Conservation (phyloP, 768 basidiomycete genomes). For the Rhizopogon vinicolor region DNA sequence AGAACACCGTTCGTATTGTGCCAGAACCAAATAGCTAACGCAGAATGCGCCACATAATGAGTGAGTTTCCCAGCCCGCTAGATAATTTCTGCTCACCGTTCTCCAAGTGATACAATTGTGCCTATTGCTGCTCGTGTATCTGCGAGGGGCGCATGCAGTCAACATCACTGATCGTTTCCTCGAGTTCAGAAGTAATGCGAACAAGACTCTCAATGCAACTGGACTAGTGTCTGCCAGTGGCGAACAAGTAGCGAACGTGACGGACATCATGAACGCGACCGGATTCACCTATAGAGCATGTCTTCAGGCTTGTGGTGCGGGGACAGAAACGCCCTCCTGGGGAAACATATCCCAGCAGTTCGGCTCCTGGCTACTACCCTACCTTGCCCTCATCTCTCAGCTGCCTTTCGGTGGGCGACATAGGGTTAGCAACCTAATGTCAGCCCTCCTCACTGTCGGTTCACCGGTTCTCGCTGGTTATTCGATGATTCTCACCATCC, state of each 20-base stretch:
- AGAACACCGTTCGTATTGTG: too few species aligned
- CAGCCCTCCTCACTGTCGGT: conserved; percentile 39
- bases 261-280: conserved; percentile 1
- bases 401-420: conserved; percentile 41
- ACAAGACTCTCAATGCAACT: background rate
- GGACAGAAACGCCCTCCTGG: conserved; percentile 13
- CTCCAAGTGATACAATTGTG: background rate
- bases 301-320: conserved; percentile 7
- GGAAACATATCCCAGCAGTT: conserved; percentile 30
- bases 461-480: conserved; percentile 23
- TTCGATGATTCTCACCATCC: conserved; percentile 35
- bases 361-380: conserved; percentile 43
- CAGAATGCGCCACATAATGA: background rate
- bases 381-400: conserved; percentile 44
- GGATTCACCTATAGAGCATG: conserved; percentile 13
- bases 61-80: background rate
- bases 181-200: conserved; percentile 3
- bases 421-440: conserved; percentile 37
- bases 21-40: too few species aligned
- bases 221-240: conserved; percentile 1
- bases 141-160: background rate
- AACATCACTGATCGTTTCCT: conserved; percentile 12
- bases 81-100: background rate
- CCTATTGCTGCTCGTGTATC: background rate
- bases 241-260: background rate